phyloP scores from a whole-genome alignment of 371 early-diverging fungal species.

The Capillidium heterosporum region DNA sequence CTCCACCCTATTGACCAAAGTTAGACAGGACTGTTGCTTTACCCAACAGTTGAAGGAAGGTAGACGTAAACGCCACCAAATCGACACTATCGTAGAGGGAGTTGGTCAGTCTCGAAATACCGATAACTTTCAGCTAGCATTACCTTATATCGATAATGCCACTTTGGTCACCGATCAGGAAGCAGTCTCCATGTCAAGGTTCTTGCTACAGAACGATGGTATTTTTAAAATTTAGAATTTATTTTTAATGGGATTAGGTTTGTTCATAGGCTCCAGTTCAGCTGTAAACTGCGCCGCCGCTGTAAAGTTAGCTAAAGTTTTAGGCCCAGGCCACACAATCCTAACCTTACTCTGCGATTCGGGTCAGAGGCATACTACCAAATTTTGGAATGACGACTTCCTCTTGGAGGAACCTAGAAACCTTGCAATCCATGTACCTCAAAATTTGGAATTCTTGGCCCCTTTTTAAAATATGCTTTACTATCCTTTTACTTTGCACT shows the following conservation, averaged over 20 bases:
- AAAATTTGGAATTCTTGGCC: too few species aligned
- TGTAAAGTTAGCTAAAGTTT: slow-evolving; percentile 38
- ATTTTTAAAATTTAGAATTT: slow-evolving; percentile 3
- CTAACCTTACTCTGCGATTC: slow-evolving; percentile 73
- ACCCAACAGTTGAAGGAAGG: slow-evolving; percentile 78
- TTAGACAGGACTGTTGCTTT: slow-evolving; percentile 81
- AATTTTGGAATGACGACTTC: slow-evolving; percentile 56
- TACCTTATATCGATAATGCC: slow-evolving; percentile 50
- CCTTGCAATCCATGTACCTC: too few species aligned
- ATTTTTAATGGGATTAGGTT: slow-evolving; percentile 13
- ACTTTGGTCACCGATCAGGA: slow-evolving; percentile 75
- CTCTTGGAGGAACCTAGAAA: too few species aligned
- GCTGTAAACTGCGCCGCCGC: slow-evolving; percentile 88
- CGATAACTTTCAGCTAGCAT: slow-evolving; percentile 46
- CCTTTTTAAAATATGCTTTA: too few species aligned
- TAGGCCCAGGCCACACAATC: slow-evolving; percentile 60
- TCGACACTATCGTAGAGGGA: slow-evolving; percentile 92
- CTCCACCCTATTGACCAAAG: slow-evolving; percentile 79
- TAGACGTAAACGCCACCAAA: slow-evolving; percentile 76
- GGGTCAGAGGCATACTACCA: slow-evolving; percentile 65
- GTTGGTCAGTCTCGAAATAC: slow-evolving; percentile 92
- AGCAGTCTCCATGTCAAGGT: slow-evolving; percentile 80
- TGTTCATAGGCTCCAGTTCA: slow-evolving; percentile 83
- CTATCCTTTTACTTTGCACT: too few species aligned
- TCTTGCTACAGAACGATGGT: slow-evolving; percentile 66